Evolutionary conservation across 2,329 filamentous ascomycete genomes (phyloP).

Genomic region (Colletotrichum scovillei): DNA sequence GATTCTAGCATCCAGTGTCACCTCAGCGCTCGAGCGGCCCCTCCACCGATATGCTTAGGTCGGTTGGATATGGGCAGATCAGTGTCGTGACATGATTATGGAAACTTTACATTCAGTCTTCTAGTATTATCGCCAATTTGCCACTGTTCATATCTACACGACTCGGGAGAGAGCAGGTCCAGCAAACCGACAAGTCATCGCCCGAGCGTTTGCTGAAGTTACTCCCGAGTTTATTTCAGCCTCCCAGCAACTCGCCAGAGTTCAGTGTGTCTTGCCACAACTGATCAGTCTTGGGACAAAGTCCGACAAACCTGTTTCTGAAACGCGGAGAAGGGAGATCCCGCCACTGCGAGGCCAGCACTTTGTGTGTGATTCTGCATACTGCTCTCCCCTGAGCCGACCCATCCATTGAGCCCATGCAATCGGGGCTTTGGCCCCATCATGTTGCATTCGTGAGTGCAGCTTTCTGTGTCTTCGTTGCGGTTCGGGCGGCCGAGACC

Average conservation of each 20-base stretch:
- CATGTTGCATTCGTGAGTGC: background rate
- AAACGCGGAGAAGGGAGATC: constrained; percentile 36
- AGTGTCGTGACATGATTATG: too few species aligned
- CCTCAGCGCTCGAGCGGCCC: constrained; percentile 1
- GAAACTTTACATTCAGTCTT: too few species aligned
- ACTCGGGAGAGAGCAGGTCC: background rate
- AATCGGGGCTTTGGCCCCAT: constrained; percentile 14
- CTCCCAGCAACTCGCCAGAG: background rate
- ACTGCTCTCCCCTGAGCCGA: background rate
- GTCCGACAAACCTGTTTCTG: constrained; percentile 29
- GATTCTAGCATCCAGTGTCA: constrained; percentile 8
- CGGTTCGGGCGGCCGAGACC: constrained; percentile 26
- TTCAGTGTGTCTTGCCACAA: background rate
- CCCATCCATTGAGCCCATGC: background rate
- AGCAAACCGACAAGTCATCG: background rate
- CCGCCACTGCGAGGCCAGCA: constrained; percentile 16
- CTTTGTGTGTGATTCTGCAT: background rate
- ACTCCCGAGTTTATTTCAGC: background rate
- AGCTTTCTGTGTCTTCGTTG: constrained; percentile 12
- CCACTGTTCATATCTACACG: background rate
- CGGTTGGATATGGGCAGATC: background rate
- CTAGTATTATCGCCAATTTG: constrained; percentile 1
- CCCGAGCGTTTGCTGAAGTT: background rate
- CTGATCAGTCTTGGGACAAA: background rate
- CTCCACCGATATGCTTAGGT: background rate